Percentiles rank a stretch among this genome's conserved stretches.
These are phyloP conservation scores for Rhodofomes roseus DNA, from an alignment of 1,284 basidiomycete genomes.

Conservation along the genomic window DNA sequence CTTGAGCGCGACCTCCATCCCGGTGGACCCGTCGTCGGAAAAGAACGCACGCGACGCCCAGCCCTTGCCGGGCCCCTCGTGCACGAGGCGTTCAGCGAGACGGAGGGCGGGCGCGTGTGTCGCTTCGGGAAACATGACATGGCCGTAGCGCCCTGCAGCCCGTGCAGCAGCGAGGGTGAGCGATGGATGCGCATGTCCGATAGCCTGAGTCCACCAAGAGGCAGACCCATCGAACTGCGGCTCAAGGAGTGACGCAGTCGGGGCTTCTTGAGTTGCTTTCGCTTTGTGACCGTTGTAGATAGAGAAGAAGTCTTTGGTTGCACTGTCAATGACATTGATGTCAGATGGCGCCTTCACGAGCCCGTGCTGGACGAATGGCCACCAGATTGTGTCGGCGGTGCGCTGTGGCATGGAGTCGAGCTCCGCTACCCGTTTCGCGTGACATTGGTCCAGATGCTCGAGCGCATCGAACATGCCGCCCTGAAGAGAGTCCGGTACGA, in stretches of 20 bases:
- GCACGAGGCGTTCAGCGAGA: constrained; percentile 70
- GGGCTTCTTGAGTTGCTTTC: not conserved
- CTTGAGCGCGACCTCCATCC: constrained; percentile 94
- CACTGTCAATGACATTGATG: constrained; percentile 91
- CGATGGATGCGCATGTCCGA: constrained; percentile 80
- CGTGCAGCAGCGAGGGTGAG: constrained; percentile 85
- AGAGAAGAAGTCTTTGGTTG: constrained; percentile 83
- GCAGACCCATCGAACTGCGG: constrained; percentile 90
- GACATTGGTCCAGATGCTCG: constrained; percentile 60
- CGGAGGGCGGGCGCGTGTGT: constrained; percentile 83
- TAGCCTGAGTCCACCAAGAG: constrained; percentile 97
- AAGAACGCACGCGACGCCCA: constrained; percentile 95
- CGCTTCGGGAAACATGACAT: constrained; percentile 93
- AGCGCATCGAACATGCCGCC: constrained; percentile 50
- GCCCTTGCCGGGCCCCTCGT: constrained; percentile 71
- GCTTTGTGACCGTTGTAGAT: constrained; percentile 45
- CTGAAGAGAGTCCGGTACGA: constrained; percentile 34
- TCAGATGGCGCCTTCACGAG: constrained; percentile 65
- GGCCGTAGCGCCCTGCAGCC: constrained; percentile 92
- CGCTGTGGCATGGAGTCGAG: constrained; percentile 78
- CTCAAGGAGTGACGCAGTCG: constrained; percentile 46
- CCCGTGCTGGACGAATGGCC: constrained; percentile 96
- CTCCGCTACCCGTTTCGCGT: constrained; percentile 60
- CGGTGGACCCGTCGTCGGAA: constrained; percentile 93
- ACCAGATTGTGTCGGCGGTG: constrained; percentile 85